Conservation (phyloP, 2,329 filamentous ascomycete genomes). For the Phyllosticta ampelicida region DNA sequence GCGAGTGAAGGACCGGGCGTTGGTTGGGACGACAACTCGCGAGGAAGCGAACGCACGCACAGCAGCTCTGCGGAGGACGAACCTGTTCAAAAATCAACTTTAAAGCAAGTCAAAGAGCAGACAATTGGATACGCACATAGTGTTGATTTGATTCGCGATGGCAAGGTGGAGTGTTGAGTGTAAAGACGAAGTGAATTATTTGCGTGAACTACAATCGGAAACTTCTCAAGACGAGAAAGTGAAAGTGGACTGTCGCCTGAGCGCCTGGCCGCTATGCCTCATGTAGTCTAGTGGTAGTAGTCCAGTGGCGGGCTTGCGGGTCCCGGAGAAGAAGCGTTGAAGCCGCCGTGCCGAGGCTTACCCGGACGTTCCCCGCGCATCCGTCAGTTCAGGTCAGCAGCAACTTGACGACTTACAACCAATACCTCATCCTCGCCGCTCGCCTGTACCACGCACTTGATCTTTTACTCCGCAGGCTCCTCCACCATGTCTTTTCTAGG, state of each 20-base stretch:
- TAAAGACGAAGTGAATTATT: not conserved
- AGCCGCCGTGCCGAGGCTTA: not conserved
- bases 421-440: not conserved
- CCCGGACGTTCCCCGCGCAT: not conserved
- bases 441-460: not conserved
- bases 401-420: too few species aligned
- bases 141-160: not conserved
- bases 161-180: not conserved
- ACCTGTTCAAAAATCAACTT: constrained; percentile 32
- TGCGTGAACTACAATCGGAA: not conserved
- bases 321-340: not conserved
- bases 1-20: constrained; percentile 26
- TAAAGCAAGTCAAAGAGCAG: not conserved
- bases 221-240: not conserved
- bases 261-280: not conserved
- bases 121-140: not conserved
- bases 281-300: not conserved
- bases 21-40: constrained; percentile 33
- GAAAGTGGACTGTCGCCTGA: not conserved
- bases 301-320: not conserved
- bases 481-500: constrained; percentile 82
- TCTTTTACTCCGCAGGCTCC: not conserved
- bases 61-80: constrained; percentile 47
- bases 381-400: not conserved
- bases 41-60: constrained; percentile 42